phyloP scores from a whole-genome alignment of 768 basidiomycete genomes.

The Pleurotus ostreatus region DNA sequence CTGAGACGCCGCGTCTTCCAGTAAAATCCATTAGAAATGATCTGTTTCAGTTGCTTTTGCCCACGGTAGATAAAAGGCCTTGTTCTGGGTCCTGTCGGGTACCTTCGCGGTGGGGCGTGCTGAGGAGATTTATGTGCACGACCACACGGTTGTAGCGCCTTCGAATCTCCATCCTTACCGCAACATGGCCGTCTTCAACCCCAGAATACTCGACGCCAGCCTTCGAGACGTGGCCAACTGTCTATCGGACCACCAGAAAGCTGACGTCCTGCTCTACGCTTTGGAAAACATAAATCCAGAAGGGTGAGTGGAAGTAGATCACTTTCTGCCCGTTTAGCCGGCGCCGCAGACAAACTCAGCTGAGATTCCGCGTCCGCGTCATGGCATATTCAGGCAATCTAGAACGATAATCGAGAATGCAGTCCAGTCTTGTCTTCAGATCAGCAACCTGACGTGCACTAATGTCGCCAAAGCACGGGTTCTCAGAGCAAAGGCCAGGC shows the following conservation, averaged over 20 bases:
- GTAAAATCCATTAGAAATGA: not conserved
- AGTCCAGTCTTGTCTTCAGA: conserved; percentile 64
- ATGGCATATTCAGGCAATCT: conserved; percentile 35
- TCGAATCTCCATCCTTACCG: not conserved
- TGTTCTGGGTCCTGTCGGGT: conserved; percentile 8
- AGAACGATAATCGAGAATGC: conserved; percentile 70
- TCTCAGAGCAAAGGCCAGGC: conserved; percentile 60
- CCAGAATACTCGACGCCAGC: conserved; percentile 72
- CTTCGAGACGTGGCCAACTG: conserved; percentile 61
- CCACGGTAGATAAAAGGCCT: conserved; percentile 1
- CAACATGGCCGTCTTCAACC: conserved; percentile 64
- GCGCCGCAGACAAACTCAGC: conserved; percentile 6
- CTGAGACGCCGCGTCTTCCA: not conserved
- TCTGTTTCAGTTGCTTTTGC: conserved; percentile 3
- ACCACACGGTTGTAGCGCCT: conserved; percentile 6
- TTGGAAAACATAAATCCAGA: conserved; percentile 76
- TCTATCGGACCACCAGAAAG: conserved; percentile 63
- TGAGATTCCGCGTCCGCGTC: conserved; percentile 6
- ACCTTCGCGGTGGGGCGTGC: conserved; percentile 2
- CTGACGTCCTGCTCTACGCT: conserved; percentile 71
- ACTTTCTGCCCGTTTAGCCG: conserved; percentile 9
- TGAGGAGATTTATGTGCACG: conserved; percentile 5
- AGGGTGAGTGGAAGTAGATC: conserved; percentile 37
- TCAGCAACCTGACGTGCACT: conserved; percentile 46
- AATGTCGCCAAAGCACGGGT: conserved; percentile 59